Percentiles rank a stretch among this genome's conserved stretches.
These are phyloP conservation scores for Amphicarpaea edgeworthii DNA, from an alignment of 306 rosid species.

Conservation along the genomic window DNA sequence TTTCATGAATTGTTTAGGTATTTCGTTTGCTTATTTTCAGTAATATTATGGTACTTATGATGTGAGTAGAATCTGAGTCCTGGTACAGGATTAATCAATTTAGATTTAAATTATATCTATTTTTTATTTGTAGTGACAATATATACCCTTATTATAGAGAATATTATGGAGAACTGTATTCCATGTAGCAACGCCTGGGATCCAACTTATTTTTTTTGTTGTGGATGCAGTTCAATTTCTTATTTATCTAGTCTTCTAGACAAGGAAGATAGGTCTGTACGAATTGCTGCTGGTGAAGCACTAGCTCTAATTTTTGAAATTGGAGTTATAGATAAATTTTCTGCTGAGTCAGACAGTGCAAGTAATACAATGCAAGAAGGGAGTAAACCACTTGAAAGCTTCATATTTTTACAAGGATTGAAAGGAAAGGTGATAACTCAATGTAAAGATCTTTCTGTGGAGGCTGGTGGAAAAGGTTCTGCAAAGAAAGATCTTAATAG, in stretches of 20 bases:
- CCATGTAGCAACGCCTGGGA: background rate
- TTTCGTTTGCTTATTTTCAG: background rate
- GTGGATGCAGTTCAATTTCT: constrained; percentile 71
- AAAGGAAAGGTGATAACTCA: constrained; percentile 82
- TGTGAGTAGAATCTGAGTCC: background rate
- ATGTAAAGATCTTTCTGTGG: constrained; percentile 75
- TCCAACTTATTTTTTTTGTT: constrained; percentile 11
- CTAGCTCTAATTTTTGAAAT: constrained; percentile 85
- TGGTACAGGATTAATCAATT: background rate
- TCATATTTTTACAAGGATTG: constrained; percentile 72
- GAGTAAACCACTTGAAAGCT: constrained; percentile 64
- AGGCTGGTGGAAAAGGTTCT: constrained; percentile 96
- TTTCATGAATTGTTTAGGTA: background rate
- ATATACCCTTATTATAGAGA: background rate
- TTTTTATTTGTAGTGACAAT: constrained; percentile 6
- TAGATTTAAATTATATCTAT: constrained; percentile 1
- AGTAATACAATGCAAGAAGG: constrained; percentile 57
- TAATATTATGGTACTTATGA: constrained; percentile 2
- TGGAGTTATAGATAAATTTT: constrained; percentile 72
- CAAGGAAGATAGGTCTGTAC: constrained; percentile 88
- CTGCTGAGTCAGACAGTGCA: constrained; percentile 54
- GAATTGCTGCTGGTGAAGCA: constrained; percentile 97
- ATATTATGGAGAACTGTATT: background rate
- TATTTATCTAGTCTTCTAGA: constrained; percentile 86
- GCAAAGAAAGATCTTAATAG: constrained; percentile 85